Percentiles rank a stretch among this genome's conserved stretches.
These are phyloP conservation scores for Zoysia matrella DNA, from an alignment of 202 grass and related monocot genomes.

Conservation along the genomic window DNA sequence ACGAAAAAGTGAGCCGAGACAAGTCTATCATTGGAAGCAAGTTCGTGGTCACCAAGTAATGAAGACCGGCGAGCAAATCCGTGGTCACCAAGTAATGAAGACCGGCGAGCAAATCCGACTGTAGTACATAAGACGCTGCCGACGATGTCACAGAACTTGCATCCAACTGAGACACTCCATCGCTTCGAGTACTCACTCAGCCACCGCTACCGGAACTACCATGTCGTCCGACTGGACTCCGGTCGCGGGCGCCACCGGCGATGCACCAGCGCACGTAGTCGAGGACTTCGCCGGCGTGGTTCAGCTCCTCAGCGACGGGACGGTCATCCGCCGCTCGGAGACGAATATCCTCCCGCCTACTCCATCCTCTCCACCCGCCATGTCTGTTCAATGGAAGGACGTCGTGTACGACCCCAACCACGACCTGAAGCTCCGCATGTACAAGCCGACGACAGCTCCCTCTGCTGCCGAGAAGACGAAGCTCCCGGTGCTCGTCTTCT, in stretches of 20 bases:
- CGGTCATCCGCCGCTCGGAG: background rate
- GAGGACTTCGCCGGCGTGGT: conserved; percentile 7
- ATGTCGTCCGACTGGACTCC: background rate
- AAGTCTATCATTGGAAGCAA: too few species aligned
- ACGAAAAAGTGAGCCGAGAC: too few species aligned
- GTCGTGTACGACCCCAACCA: conserved; percentile 40
- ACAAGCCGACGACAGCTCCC: conserved; percentile 1
- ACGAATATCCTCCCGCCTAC: background rate
- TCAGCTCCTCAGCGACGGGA: conserved; percentile 35
- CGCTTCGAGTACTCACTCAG: background rate
- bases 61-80: background rate
- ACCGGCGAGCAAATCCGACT: too few species aligned
- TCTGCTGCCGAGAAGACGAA: conserved; percentile 7
- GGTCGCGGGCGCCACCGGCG: background rate
- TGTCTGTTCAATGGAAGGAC: conserved; percentile 52
- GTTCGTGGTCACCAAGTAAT: too few species aligned
- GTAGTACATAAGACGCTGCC: background rate
- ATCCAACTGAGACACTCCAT: background rate
- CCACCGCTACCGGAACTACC: background rate
- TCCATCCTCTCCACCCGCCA: conserved; percentile 14
- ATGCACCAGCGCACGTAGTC: background rate
- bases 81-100: background rate
- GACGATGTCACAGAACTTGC: background rate
- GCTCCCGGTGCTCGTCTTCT: conserved; percentile 59
- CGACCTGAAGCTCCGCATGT: conserved; percentile 54